Evolutionary conservation across 2,329 filamentous ascomycete genomes (phyloP).

Genomic region (Arthroderma uncinatum): DNA sequence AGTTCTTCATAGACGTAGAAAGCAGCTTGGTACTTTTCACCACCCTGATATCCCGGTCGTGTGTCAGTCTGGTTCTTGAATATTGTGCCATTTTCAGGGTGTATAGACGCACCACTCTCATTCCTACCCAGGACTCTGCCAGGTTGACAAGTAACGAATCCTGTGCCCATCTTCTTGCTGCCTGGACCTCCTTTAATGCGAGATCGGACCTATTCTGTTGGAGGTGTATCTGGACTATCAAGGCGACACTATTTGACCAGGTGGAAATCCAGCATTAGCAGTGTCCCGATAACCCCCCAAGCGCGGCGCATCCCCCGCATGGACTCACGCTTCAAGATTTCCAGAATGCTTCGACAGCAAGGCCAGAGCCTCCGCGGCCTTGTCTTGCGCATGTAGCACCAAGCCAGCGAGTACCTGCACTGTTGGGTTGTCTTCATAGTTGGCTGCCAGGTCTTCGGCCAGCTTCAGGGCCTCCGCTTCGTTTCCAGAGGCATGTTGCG

Average conservation of each 20-base stretch:
- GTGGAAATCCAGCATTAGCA: neutral
- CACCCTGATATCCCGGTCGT: slow-evolving; percentile 49
- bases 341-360: slow-evolving; percentile 75
- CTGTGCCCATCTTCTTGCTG: slow-evolving; percentile 86
- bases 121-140: slow-evolving; percentile 86
- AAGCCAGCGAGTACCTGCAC: slow-evolving; percentile 78
- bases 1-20: slow-evolving; percentile 98
- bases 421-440: slow-evolving; percentile 58
- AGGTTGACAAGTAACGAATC: slow-evolving; percentile 88
- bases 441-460: slow-evolving; percentile 56
- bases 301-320: neutral
- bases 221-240: slow-evolving; percentile 87
- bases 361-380: slow-evolving; percentile 73
- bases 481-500: slow-evolving; percentile 53
- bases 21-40: slow-evolving; percentile 88
- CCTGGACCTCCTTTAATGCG: slow-evolving; percentile 75
- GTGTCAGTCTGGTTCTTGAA: neutral
- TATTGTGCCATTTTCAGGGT: neutral
- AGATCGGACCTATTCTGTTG: slow-evolving; percentile 85
- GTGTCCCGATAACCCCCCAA: neutral
- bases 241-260: slow-evolving; percentile 49
- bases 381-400: slow-evolving; percentile 66
- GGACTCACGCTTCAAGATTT: slow-evolving; percentile 60
- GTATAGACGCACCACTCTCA: slow-evolving; percentile 57
- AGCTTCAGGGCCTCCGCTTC: slow-evolving; percentile 50